Percentiles rank a stretch among this genome's conserved stretches.
Conservation (phyloP, 371 early-diverging fungal species). For the Circinella umbellata region DNA sequence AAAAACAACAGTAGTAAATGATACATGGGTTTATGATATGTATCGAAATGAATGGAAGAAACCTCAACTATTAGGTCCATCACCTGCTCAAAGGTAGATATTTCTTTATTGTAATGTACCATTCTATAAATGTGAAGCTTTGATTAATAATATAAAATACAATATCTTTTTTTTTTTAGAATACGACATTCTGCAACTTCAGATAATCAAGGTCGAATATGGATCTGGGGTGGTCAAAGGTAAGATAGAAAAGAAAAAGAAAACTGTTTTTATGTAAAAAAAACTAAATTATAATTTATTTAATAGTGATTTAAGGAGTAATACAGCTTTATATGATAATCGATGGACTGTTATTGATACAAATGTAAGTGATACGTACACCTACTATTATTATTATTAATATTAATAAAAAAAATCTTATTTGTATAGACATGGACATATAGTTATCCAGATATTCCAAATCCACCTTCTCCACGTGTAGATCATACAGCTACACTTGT, state of each 20-base stretch:
- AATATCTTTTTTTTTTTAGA: no score
- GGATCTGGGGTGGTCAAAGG: conserved; percentile 52
- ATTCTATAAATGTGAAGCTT: no score
- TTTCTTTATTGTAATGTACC: no score
- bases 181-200: conserved; percentile 38
- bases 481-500: conserved; percentile 33
- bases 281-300: neutral
- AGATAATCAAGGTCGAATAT: conserved; percentile 36
- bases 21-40: conserved; percentile 24
- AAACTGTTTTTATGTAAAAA: no score
- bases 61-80: conserved; percentile 9
- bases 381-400: neutral
- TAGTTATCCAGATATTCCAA: conserved; percentile 13
- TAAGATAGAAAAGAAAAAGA: conserved; percentile 5
- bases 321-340: conserved; percentile 18
- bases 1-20: neutral
- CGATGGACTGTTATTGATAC: conserved; percentile 40
- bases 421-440: conserved; percentile 19
- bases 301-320: neutral
- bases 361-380: conserved; percentile 28
- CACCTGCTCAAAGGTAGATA: conserved; percentile 14
- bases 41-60: conserved; percentile 18
- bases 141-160: no score
- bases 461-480: conserved; percentile 17
- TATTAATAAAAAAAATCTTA: neutral